Conservation (phyloP, 2,329 filamentous ascomycete species). For the Botrytis aclada region DNA sequence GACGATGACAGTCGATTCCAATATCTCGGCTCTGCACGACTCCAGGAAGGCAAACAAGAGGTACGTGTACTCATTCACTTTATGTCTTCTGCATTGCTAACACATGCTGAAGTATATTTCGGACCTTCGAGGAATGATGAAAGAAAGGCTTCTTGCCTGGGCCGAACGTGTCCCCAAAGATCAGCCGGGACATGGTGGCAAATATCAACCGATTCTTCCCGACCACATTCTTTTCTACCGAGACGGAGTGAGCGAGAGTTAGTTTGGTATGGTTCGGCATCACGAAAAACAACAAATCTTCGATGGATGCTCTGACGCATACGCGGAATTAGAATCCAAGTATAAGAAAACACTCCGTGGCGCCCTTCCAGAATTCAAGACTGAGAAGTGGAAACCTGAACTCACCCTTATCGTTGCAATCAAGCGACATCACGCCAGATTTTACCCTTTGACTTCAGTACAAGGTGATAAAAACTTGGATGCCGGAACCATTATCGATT, state of each 20-base stretch:
- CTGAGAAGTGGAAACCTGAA: neutral
- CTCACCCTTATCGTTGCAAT: neutral
- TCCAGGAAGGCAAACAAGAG: slow-evolving; percentile 1
- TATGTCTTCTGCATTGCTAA: neutral
- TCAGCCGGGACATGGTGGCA: neutral
- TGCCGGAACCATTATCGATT: neutral
- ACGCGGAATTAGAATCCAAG: neutral
- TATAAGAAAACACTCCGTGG: no score
- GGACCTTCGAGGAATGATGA: neutral
- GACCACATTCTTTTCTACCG: neutral
- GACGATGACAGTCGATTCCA: neutral
- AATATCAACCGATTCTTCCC: neutral
- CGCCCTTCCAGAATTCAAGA: neutral
- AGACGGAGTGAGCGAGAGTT: neutral
- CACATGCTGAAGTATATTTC: neutral
- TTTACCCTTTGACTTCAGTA: neutral
- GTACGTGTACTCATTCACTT: neutral
- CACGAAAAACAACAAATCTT: neutral
- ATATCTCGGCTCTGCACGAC: neutral
- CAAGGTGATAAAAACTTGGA: slow-evolving; percentile 19
- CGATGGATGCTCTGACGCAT: neutral
- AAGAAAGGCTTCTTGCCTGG: neutral
- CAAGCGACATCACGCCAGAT: neutral
- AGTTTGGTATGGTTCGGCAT: neutral
- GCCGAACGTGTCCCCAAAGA: no score